Percentiles rank a stretch among this genome's conserved stretches.
phyloP scores from a whole-genome alignment of 164 flowering plant genomes.

The Vitis vinifera region DNA sequence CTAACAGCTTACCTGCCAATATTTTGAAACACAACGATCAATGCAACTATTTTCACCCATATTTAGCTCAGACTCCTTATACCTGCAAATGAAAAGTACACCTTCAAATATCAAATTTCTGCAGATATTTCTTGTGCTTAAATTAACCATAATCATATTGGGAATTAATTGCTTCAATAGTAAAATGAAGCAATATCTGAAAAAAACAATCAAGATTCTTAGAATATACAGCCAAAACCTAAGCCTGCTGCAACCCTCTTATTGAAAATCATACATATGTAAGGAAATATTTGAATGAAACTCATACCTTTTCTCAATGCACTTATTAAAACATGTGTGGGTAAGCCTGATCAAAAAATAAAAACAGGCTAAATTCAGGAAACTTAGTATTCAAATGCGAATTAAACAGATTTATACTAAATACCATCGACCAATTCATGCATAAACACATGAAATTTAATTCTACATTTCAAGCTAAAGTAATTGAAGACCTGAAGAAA shows the following conservation, averaged over 20 bases:
- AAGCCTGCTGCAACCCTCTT: neutral
- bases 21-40: conserved; percentile 95
- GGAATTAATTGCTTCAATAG: neutral
- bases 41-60: conserved; percentile 99
- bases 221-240: neutral
- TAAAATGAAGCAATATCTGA: neutral
- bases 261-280: neutral
- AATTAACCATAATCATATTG: neutral
- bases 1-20: conserved; percentile 75
- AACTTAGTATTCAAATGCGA: too few relatives aligned
- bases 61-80: conserved; percentile 90
- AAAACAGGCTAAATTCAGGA: conserved; percentile 3
- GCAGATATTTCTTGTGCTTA: neutral
- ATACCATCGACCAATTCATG: neutral
- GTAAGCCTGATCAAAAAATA: conserved; percentile 66
- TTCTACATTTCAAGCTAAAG: neutral
- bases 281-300: conserved; percentile 2
- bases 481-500: neutral
- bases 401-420: too few relatives aligned
- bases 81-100: conserved; percentile 40
- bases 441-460: neutral
- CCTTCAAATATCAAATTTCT: neutral
- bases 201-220: neutral
- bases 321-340: conserved; percentile 80
- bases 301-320: conserved; percentile 78